phyloP scores from a whole-genome alignment of 2,329 filamentous ascomycete species.

The Dryadomyces quercus-mongolicae region DNA sequence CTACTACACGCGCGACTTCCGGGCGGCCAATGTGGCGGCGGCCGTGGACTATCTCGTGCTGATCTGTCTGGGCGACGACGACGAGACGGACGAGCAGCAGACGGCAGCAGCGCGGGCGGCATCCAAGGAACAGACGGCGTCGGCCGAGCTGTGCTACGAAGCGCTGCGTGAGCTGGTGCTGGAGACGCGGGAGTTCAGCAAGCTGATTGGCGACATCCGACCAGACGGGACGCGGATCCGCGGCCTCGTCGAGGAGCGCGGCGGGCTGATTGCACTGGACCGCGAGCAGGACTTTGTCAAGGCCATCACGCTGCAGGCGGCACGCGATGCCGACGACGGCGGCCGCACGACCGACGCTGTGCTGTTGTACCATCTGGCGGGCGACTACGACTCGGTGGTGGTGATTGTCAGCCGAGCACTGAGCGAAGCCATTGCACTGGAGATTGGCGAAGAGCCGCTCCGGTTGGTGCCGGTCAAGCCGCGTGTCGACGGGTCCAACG shows the following conservation, averaged over 20 bases:
- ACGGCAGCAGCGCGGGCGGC: neutral
- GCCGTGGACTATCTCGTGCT: constrained; percentile 88
- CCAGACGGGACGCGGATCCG: constrained; percentile 74
- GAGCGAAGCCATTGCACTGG: constrained; percentile 77
- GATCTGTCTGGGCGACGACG: constrained; percentile 81
- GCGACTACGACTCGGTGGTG: constrained; percentile 92
- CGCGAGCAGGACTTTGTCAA: constrained; percentile 77
- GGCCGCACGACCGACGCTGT: constrained; percentile 90
- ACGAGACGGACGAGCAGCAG: constrained; percentile 38
- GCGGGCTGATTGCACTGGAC: constrained; percentile 65
- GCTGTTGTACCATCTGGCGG: constrained; percentile 83
- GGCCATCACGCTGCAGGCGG: constrained; percentile 86
- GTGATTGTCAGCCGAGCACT: constrained; percentile 79
- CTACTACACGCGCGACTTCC: constrained; percentile 92
- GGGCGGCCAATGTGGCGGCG: constrained; percentile 74
- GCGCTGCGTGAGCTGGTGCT: constrained; percentile 86
- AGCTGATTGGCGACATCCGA: constrained; percentile 81
- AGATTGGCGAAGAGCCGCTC: constrained; percentile 71
- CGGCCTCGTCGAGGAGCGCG: constrained; percentile 78
- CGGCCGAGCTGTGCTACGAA: constrained; percentile 80
- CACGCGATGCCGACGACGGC: constrained; percentile 85
- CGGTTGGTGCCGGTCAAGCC: constrained; percentile 72
- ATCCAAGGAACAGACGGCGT: constrained; percentile 23
- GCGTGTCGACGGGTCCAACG: constrained; percentile 37
- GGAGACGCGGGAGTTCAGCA: constrained; percentile 94